phyloP scores from a whole-genome alignment of 1,284 basidiomycete genomes.

The Neonothopanus nambi region DNA sequence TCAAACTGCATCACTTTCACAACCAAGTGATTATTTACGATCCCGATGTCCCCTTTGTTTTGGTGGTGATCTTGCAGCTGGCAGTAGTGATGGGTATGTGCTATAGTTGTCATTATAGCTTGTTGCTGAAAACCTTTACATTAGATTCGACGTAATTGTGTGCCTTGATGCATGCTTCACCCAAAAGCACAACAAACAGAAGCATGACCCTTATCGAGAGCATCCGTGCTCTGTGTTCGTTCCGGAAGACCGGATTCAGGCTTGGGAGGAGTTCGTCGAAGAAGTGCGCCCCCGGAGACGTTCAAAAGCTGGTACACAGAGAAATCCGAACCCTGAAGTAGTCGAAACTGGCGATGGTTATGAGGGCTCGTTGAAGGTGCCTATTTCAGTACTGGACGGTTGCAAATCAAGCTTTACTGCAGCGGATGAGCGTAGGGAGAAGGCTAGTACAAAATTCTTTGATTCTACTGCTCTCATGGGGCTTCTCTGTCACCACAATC shows the following conservation, averaged over 20 bases:
- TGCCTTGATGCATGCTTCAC: conserved; percentile 19
- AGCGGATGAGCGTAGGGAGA: conserved; percentile 28
- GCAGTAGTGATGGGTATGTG: background rate
- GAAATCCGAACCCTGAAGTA: background rate
- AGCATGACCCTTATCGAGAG: conserved; percentile 4
- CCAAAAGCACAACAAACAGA: conserved; percentile 16
- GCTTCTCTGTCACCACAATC: conserved; percentile 32
- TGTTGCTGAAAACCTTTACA: background rate
- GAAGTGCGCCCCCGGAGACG: conserved; percentile 9
- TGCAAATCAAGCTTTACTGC: conserved; percentile 35
- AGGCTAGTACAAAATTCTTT: conserved; percentile 19
- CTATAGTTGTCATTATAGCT: background rate
- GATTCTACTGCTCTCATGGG: conserved; percentile 25
- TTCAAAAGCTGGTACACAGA: background rate
- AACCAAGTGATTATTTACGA: conserved; percentile 1
- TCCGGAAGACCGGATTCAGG: conserved; percentile 6
- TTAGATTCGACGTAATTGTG: background rate
- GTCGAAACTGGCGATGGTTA: background rate
- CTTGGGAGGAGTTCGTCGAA: conserved; percentile 14
- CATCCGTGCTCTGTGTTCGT: conserved; percentile 20
- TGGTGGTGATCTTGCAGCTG: background rate
- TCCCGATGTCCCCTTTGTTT: conserved; percentile 10
- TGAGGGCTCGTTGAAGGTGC: conserved; percentile 19
- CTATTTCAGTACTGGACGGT: conserved; percentile 27
- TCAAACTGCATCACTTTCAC: background rate